Conservation (phyloP, 1,139 yeast genomes). For the Yamadazyma songkhlaensis region DNA sequence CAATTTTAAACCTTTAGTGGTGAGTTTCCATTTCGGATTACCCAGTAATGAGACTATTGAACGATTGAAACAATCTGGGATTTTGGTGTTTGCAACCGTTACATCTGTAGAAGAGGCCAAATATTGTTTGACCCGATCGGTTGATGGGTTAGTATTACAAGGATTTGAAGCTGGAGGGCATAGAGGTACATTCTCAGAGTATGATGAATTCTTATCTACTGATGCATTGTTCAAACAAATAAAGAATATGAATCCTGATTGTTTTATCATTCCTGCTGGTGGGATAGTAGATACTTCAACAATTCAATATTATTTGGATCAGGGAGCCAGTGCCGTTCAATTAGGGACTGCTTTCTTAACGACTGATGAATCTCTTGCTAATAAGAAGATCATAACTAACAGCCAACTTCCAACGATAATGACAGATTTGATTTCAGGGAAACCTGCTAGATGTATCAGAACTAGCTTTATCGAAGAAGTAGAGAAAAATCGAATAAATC, state of each 20-base stretch:
- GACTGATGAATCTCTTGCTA: constrained; percentile 27
- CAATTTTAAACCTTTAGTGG: constrained; percentile 26
- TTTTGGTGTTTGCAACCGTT: constrained; percentile 48
- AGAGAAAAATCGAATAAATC: constrained; percentile 6
- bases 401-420: constrained; percentile 23
- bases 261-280: constrained; percentile 41
- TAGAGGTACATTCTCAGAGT: constrained; percentile 39
- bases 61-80: constrained; percentile 42
- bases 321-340: constrained; percentile 47
- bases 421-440: constrained; percentile 38
- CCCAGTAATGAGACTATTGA: constrained; percentile 37
- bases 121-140: constrained; percentile 17
- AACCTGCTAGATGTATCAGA: constrained; percentile 32
- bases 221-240: constrained; percentile 27
- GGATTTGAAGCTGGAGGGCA: constrained; percentile 60
- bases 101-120: constrained; percentile 41
- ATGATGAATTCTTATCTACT: constrained; percentile 37
- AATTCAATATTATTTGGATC: constrained; percentile 22
- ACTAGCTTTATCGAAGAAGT: constrained; percentile 25
- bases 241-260: constrained; percentile 19
- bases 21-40: constrained; percentile 51
- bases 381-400: constrained; percentile 16
- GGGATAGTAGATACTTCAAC: constrained; percentile 35
- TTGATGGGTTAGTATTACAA: constrained; percentile 45
- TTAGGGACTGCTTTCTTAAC: constrained; percentile 46